A percentile compares a stretch with the other conserved stretches of the same genome.
Conservation (phyloP, 1,284 basidiomycete genomes). For the Termitomyces sp. region DNA sequence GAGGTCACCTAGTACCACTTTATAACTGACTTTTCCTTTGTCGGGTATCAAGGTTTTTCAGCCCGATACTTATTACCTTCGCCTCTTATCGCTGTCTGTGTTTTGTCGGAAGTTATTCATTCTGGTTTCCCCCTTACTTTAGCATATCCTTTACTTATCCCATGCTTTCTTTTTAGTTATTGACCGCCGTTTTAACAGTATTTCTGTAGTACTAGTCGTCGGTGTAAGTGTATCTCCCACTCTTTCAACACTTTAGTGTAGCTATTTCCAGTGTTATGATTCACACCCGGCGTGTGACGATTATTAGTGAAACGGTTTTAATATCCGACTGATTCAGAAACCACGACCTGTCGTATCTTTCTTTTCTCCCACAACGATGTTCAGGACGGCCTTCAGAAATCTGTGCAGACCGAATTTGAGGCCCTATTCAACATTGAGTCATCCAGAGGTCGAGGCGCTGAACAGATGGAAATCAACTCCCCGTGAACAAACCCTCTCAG, state of each 20-base stretch:
- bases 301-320: neutral
- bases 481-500: conserved; percentile 36
- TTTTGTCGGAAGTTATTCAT: conserved; percentile 11
- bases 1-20: conserved; percentile 49
- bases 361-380: conserved; percentile 11
- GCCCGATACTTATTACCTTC: neutral
- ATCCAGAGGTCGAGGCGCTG: conserved; percentile 26
- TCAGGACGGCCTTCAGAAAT: conserved; percentile 9
- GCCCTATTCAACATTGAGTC: conserved; percentile 16
- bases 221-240: conserved; percentile 2
- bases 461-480: conserved; percentile 49
- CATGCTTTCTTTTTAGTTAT: conserved; percentile 2
- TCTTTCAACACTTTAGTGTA: conserved; percentile 2
- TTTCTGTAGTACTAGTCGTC: conserved; percentile 9
- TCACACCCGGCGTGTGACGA: neutral
- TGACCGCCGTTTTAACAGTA: conserved; percentile 1
- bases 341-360: neutral
- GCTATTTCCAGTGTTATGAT: neutral
- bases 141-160: conserved; percentile 11
- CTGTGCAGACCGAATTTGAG: conserved; percentile 9
- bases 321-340: neutral
- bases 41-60: neutral
- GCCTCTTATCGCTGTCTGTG: conserved; percentile 1
- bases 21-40: conserved; percentile 1
- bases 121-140: conserved; percentile 7